Evolutionary conservation across 1,139 yeast genomes (phyloP).

Genomic region (Pichia cactophila): DNA sequence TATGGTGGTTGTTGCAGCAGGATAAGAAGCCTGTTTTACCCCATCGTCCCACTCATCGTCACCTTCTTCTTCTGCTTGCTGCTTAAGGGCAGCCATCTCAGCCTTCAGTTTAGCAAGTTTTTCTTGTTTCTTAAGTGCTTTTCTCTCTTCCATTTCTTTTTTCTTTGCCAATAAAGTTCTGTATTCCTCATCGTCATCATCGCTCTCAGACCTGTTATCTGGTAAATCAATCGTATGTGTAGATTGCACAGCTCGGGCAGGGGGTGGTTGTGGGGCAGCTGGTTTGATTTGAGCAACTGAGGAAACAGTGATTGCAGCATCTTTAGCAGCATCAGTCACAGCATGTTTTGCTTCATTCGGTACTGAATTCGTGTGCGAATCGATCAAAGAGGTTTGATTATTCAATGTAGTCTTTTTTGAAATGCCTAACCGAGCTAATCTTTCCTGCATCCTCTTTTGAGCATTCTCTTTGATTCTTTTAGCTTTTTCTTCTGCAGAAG

Average conservation of each 20-base stretch:
- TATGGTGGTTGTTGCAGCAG: constrained; percentile 5
- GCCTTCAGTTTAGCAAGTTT: constrained; percentile 51
- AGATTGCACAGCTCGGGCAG: constrained; percentile 1
- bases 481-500: constrained; percentile 53
- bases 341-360: neutral
- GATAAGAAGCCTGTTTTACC: constrained; percentile 7
- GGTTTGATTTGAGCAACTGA: neutral
- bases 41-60: constrained; percentile 20
- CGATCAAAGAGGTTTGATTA: constrained; percentile 23
- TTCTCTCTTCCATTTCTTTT: constrained; percentile 39
- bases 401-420: constrained; percentile 31
- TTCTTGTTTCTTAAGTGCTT: constrained; percentile 48
- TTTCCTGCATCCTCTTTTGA: constrained; percentile 79
- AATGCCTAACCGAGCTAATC: constrained; percentile 73
- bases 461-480: constrained; percentile 89
- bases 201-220: constrained; percentile 5
- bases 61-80: constrained; percentile 26
- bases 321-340: neutral
- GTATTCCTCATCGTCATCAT: constrained; percentile 26
- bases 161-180: constrained; percentile 29
- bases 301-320: neutral
- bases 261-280: constrained; percentile 12
- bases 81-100: constrained; percentile 57
- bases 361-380: neutral
- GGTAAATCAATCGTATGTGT: neutral